phyloP scores from a whole-genome alignment of 2,329 filamentous ascomycete genomes.

The Raffaelea albimanens region DNA sequence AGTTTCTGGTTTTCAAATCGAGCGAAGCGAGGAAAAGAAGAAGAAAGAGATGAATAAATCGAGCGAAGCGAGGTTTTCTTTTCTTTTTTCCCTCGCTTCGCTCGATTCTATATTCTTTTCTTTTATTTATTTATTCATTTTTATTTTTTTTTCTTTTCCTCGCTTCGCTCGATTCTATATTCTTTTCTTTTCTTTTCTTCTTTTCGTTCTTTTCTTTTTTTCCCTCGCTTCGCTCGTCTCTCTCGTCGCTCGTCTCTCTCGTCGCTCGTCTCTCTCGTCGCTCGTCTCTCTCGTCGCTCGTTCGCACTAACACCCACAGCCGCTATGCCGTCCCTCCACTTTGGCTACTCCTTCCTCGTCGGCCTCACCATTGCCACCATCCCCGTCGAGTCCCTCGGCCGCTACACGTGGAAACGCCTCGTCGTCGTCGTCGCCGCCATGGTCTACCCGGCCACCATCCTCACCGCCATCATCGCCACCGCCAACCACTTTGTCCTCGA shows the following conservation, averaged over 20 bases:
- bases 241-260: no score
- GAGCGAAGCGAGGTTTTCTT: no score
- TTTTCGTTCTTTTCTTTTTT: no score
- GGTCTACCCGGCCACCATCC: conserved; percentile 54
- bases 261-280: neutral
- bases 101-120: no score
- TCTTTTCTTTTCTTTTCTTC: neutral
- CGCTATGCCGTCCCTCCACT: conserved; percentile 68
- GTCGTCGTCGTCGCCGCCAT: conserved; percentile 39
- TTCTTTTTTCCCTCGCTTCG: no score
- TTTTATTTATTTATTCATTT: no score
- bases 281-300: neutral
- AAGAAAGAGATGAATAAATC: no score
- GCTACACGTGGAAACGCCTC: conserved; percentile 39
- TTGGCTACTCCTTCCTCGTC: conserved; percentile 66
- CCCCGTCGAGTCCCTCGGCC: conserved; percentile 45
- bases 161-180: no score
- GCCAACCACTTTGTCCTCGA: conserved; percentile 68
- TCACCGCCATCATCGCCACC: conserved; percentile 60
- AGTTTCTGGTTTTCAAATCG: no score
- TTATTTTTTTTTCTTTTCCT: no score
- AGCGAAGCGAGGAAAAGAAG: no score
- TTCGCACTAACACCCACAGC: neutral
- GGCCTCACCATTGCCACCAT: conserved; percentile 60
- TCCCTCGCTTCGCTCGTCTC: no score